Evolutionary conservation across 2,329 filamentous ascomycete genomes (phyloP).

Genomic region (Fusarium globosum): DNA sequence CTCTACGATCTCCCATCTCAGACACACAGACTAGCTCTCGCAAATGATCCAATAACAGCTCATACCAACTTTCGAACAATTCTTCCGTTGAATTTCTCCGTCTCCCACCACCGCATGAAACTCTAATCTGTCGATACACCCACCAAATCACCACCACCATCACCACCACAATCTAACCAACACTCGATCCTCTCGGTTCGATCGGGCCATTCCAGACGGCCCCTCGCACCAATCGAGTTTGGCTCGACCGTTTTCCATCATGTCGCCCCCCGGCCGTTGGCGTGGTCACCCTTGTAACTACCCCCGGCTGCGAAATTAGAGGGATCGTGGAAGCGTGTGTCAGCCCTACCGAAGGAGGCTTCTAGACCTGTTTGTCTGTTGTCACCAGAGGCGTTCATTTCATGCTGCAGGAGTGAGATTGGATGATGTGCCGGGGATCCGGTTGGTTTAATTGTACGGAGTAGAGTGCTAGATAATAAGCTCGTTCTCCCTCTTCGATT

Average conservation of each 20-base stretch:
- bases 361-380: conserved; percentile 22
- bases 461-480: conserved; percentile 4
- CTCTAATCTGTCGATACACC: neutral
- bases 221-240: conserved; percentile 8
- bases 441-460: neutral
- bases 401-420: conserved; percentile 32
- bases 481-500: neutral
- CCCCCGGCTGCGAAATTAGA: conserved; percentile 41
- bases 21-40: too few species aligned
- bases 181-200: conserved; percentile 5
- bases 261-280: conserved; percentile 7
- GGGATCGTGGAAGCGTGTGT: conserved; percentile 34
- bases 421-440: conserved; percentile 13
- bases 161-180: conserved; percentile 6
- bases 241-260: conserved; percentile 23
- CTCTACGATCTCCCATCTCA: conserved; percentile 5
- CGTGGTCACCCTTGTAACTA: conserved; percentile 4
- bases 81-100: neutral
- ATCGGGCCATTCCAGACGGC: conserved; percentile 37
- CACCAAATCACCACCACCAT: neutral
- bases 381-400: neutral
- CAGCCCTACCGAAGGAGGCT: conserved; percentile 44
- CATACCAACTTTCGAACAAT: neutral
- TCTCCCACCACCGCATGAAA: neutral
- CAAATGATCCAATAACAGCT: neutral